Base-by-base conservation (phyloP, 768 basidiomycete species). In the Tephrocybe rancida region DNA sequence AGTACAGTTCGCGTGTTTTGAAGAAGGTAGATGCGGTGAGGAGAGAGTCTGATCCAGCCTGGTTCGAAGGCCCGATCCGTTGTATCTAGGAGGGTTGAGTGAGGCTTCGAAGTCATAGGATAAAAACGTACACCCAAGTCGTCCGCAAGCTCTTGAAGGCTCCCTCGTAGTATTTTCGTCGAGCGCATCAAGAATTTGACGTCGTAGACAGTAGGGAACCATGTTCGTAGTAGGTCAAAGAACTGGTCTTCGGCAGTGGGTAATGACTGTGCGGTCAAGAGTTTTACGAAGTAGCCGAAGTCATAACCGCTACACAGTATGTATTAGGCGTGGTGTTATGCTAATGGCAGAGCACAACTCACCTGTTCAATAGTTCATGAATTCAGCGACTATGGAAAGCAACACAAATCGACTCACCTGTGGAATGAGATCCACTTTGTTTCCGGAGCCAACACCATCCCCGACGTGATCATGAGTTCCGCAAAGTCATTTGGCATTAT, bases 381-480 rank as follows among this genome's bases (percentile, higher is more conserved):
- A 41, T n/a, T n/a, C n/a, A n/a, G n/a, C 5, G 18, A 41, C 6
- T 3, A 41, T 18, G 6, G n/a, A 22, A 5, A 22, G 18, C 5
- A 21, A 3, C 39, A 22, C 39, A 13, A 19, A 19, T 13, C 19
- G 35, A 76, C 88, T 67, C 64, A 95, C 96, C 92, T 95, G 67
- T 98, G 97, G 68, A 98, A 99, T 9, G 94, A 95, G 67, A 98
- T 89, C 96, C 96, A 99, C 70, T 83, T 94, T 27, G 91, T 90
- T 42, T 97, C 92, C 29, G 87, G 84, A 30, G 86, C 75, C 60
- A 98, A 70, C 14, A 99, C 97, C 67, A 99, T 73, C 1, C 97
- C 97, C 10, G 92, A 95, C 18, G 96, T 98, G 61, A 98, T 97
- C 78, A 98, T 85, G 29, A 98, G 78, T 72, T 98, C 96, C 29